Evolutionary conservation across 495 filamentous ascomycete species (phyloP).

Genomic region (Glutinoglossum americanum): DNA sequence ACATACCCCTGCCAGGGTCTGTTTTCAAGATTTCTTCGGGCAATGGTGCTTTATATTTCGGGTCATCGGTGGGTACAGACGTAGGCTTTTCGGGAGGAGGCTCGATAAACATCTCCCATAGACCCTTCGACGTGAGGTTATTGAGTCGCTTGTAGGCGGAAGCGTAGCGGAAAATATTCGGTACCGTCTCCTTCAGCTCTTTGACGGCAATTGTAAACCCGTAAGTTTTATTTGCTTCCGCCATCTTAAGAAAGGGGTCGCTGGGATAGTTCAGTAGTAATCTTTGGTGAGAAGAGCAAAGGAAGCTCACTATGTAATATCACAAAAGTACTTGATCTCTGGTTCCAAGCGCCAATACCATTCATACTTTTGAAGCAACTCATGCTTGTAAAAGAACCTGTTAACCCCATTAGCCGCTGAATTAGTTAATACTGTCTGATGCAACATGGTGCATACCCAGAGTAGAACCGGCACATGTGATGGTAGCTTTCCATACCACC

Average conservation of each 20-base stretch:
- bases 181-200: slow-evolving; percentile 92
- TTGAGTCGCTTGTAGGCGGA: slow-evolving; percentile 92
- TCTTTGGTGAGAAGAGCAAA: background rate
- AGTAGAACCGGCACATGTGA: slow-evolving; percentile 97
- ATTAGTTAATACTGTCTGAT: slow-evolving; percentile 6
- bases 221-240: slow-evolving; percentile 84
- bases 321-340: slow-evolving; percentile 99
- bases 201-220: slow-evolving; percentile 99
- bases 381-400: slow-evolving; percentile 96
- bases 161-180: slow-evolving; percentile 98
- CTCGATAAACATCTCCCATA: slow-evolving; percentile 98
- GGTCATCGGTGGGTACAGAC: slow-evolving; percentile 33
- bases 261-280: slow-evolving; percentile 25
- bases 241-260: slow-evolving; percentile 91
- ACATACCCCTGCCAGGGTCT: slow-evolving; percentile 47
- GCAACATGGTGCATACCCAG: slow-evolving; percentile 38
- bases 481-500: slow-evolving; percentile 99
- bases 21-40: slow-evolving; percentile 66
- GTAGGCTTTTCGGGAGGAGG: slow-evolving; percentile 28
- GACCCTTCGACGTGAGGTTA: slow-evolving; percentile 71
- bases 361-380: slow-evolving; percentile 85
- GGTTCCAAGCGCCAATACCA: slow-evolving; percentile 99
- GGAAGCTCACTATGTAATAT: slow-evolving; percentile 76
- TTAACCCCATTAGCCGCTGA: background rate
- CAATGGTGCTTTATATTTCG: slow-evolving; percentile 45